These are phyloP conservation scores for Diplogelasinospora grovesii DNA, from an alignment of 495 filamentous ascomycete species.

Conservation along the genomic window DNA sequence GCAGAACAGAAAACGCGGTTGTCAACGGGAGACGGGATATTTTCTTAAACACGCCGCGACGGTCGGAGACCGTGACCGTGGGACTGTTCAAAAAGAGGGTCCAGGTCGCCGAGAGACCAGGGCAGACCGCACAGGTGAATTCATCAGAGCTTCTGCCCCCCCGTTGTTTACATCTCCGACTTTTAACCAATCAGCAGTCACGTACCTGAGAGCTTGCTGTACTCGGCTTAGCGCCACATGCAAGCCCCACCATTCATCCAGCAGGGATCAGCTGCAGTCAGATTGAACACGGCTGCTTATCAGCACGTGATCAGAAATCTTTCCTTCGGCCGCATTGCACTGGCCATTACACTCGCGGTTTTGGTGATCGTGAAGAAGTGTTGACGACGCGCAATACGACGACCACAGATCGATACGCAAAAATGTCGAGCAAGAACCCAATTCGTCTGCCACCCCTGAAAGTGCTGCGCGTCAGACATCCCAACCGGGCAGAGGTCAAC, in stretches of 20 bases:
- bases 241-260: no score
- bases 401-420: not conserved
- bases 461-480: slow-evolving; percentile 73
- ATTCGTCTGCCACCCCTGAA: slow-evolving; percentile 84
- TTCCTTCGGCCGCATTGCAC: no score
- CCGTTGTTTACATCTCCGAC: slow-evolving; percentile 29
- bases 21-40: no score
- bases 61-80: no score
- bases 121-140: no score
- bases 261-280: not conserved
- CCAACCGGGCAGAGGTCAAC: slow-evolving; percentile 68
- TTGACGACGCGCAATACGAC: not conserved
- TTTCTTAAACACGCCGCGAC: no score
- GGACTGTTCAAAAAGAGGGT: no score
- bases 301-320: slow-evolving; percentile 25
- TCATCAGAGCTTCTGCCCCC: no score
- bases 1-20: no score
- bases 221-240: slow-evolving; percentile 1
- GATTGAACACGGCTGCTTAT: slow-evolving; percentile 13
- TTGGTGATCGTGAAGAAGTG: no score
- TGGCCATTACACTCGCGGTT: no score
- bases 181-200: slow-evolving; percentile 19
- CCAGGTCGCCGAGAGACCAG: no score
- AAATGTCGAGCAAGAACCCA: slow-evolving; percentile 36
- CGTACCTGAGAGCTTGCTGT: not conserved